Conservation (phyloP, 2,329 filamentous ascomycete genomes). For the Apiospora pterosperma region DNA sequence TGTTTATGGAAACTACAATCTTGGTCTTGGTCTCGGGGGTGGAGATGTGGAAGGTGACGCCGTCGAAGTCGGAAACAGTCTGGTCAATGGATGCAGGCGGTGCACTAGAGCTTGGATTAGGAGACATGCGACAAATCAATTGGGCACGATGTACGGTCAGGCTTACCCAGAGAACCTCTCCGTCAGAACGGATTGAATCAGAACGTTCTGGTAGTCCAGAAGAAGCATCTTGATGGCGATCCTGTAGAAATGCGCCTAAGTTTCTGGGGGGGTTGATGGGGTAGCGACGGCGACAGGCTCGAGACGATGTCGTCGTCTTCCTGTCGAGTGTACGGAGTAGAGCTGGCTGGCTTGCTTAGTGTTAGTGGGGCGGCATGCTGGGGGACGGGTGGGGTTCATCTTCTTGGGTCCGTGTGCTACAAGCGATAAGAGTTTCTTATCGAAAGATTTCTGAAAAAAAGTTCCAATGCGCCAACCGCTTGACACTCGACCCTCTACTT, state of each 20-base stretch:
- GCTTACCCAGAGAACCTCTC: slow-evolving; percentile 87
- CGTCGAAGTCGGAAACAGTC: slow-evolving; percentile 98
- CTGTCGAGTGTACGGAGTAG: background rate
- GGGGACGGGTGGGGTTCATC: background rate
- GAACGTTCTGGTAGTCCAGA: slow-evolving; percentile 97
- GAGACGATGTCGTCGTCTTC: background rate
- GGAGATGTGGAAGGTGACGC: slow-evolving; percentile 97
- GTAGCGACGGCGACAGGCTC: slow-evolving; percentile 5
- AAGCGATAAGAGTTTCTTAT: slow-evolving; percentile 23
- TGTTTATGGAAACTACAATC: slow-evolving; percentile 90
- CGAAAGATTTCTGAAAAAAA: slow-evolving; percentile 18
- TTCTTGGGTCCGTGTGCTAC: background rate
- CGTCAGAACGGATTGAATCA: slow-evolving; percentile 93
- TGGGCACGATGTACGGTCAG: background rate
- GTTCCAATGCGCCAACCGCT: slow-evolving; percentile 15
- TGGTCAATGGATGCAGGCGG: slow-evolving; percentile 90
- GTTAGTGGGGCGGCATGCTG: background rate
- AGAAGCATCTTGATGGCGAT: slow-evolving; percentile 66
- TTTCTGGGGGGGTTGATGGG: slow-evolving; percentile 17
- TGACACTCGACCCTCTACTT: slow-evolving; percentile 13
- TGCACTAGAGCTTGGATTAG: slow-evolving; percentile 52
- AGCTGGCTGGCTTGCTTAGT: background rate
- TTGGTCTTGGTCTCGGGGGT: slow-evolving; percentile 91
- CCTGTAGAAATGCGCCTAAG: slow-evolving; percentile 6
- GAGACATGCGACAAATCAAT: background rate